These are phyloP conservation scores for Peterozyma toletana DNA, from an alignment of 805 yeast species.

Conservation along the genomic window DNA sequence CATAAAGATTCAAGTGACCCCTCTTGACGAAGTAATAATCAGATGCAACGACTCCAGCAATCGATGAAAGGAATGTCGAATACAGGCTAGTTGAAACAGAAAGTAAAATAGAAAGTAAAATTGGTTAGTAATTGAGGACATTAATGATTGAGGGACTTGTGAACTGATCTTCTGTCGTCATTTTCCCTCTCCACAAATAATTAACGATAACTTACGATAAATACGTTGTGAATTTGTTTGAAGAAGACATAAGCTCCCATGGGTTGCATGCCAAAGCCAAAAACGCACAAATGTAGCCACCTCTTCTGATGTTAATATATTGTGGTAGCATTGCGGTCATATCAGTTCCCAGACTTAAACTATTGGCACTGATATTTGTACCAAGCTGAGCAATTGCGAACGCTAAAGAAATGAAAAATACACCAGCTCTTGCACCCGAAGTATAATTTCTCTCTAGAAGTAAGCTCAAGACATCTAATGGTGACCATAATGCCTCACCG, in stretches of 20 bases:
- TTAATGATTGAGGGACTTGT: too few species aligned
- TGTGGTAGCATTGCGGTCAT: conserved; percentile 60
- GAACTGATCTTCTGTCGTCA: too few species aligned
- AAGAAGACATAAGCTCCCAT: conserved; percentile 69
- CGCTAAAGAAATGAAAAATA: conserved; percentile 62
- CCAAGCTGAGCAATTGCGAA: conserved; percentile 76
- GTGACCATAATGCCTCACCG: conserved; percentile 75
- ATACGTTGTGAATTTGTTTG: conserved; percentile 73
- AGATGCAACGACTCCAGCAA: conserved; percentile 68
- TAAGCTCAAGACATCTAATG: conserved; percentile 63
- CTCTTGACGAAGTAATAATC: conserved; percentile 71
- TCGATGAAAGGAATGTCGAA: conserved; percentile 74
- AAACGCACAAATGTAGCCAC: conserved; percentile 70
- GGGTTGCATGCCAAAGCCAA: conserved; percentile 76
- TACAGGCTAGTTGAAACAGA: conserved; percentile 27
- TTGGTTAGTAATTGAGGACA: too few species aligned
- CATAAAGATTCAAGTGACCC: conserved; percentile 58
- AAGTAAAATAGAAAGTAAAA: too few species aligned
- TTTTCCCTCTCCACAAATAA: too few species aligned
- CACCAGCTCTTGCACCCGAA: conserved; percentile 54
- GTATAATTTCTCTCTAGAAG: conserved; percentile 45
- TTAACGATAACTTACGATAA: conserved; percentile 61
- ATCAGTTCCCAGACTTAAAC: conserved; percentile 67
- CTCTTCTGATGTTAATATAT: conserved; percentile 69
- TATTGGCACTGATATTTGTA: conserved; percentile 68